Percentiles rank a stretch among this genome's conserved stretches.
phyloP scores from a whole-genome alignment of 805 yeast genomes.

The Candida easanensis region DNA sequence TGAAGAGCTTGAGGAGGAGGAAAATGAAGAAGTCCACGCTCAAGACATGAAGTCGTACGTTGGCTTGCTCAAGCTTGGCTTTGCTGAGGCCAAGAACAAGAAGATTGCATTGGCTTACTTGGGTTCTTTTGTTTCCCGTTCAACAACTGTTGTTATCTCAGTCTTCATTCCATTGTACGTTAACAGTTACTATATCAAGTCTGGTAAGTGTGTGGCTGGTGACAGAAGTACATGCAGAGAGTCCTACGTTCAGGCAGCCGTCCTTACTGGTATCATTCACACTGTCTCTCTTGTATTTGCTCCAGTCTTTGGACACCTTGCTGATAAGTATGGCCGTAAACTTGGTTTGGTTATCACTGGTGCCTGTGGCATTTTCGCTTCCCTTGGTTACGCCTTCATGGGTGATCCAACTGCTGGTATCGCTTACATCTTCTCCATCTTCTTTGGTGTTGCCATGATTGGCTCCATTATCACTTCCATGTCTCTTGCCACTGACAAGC shows the following conservation, averaged over 20 bases:
- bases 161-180: conserved; percentile 64
- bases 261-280: conserved; percentile 66
- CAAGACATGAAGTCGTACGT: conserved; percentile 31
- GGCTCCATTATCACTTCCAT: conserved; percentile 61
- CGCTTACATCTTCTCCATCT: conserved; percentile 36
- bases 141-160: conserved; percentile 55
- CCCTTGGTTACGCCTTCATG: conserved; percentile 34
- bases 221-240: conserved; percentile 49
- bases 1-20: conserved; percentile 32
- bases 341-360: conserved; percentile 38
- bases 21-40: conserved; percentile 15
- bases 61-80: conserved; percentile 44
- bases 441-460: conserved; percentile 60
- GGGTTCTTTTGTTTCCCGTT: conserved; percentile 62
- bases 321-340: conserved; percentile 44
- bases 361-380: conserved; percentile 42
- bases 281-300: conserved; percentile 55
- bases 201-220: conserved; percentile 45
- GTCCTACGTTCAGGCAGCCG: conserved; percentile 64
- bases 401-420: conserved; percentile 34
- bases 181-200: conserved; percentile 49
- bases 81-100: conserved; percentile 44
- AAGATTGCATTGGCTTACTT: conserved; percentile 53
- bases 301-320: conserved; percentile 60
- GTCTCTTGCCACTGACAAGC: conserved; percentile 52